Conservation (phyloP, 1,284 basidiomycete species). For the Blastosporella zonata region DNA sequence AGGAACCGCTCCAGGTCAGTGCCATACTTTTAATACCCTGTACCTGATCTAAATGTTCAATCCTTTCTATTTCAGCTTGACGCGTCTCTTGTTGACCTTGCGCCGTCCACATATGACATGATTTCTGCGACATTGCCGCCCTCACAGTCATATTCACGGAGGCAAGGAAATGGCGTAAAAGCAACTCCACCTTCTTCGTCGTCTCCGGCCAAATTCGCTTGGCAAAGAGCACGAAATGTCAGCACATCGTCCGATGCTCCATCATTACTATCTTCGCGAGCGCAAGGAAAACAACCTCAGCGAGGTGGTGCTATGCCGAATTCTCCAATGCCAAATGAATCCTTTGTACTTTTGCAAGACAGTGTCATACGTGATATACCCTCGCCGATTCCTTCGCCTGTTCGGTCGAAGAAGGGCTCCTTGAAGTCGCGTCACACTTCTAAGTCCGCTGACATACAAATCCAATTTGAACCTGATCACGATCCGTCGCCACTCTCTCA, state of each 20-base stretch:
- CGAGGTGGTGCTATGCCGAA: slow-evolving; percentile 30
- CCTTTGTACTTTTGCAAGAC: slow-evolving; percentile 87
- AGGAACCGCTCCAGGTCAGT: slow-evolving; percentile 77
- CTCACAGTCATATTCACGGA: slow-evolving; percentile 39
- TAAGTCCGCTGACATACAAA: slow-evolving; percentile 27
- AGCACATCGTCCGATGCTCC: slow-evolving; percentile 26
- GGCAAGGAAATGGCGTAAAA: slow-evolving; percentile 50
- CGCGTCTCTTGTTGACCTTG: slow-evolving; percentile 77
- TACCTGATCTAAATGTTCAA: slow-evolving; percentile 1
- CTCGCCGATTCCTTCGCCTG: slow-evolving; percentile 34
- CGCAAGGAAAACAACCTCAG: slow-evolving; percentile 55
- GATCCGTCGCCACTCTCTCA: slow-evolving; percentile 75
- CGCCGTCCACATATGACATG: slow-evolving; percentile 84
- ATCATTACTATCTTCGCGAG: slow-evolving; percentile 43
- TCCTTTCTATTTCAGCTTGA: slow-evolving; percentile 55
- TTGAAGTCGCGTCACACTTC: slow-evolving; percentile 27
- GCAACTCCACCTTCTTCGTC: slow-evolving; percentile 55
- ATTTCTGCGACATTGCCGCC: slow-evolving; percentile 72
- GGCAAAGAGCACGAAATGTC: slow-evolving; percentile 50
- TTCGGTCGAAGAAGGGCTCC: slow-evolving; percentile 38
- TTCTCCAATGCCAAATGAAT: slow-evolving; percentile 65
- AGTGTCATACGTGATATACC: slow-evolving; percentile 70
- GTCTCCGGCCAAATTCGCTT: slow-evolving; percentile 55
- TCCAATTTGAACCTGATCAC: slow-evolving; percentile 43
- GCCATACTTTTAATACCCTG: slow-evolving; percentile 7